Conservation (phyloP, 768 basidiomycete species). For the Tylopilus subfusipes region DNA sequence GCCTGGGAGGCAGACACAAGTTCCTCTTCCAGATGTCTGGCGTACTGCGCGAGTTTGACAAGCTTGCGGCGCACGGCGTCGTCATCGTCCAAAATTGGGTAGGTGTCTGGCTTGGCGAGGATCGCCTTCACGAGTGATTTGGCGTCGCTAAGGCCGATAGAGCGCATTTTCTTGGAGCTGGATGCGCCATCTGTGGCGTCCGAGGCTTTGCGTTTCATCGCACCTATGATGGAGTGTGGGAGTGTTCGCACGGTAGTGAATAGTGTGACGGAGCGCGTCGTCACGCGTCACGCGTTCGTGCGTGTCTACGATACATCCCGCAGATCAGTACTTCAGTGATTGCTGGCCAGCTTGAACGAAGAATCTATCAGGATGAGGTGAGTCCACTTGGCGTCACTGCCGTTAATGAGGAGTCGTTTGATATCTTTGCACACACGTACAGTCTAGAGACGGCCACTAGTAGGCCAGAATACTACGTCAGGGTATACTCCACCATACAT, state of each 20-base stretch:
- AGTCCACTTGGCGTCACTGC: too few species aligned
- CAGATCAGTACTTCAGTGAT: too few species aligned
- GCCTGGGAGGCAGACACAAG: constrained; percentile 18
- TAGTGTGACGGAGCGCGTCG: constrained; percentile 26
- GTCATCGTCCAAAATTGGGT: constrained; percentile 35
- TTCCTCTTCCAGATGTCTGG: constrained; percentile 29
- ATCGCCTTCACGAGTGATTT: constrained; percentile 36
- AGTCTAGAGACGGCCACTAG: too few species aligned
- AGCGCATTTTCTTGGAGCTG: constrained; percentile 30
- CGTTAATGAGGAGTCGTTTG: too few species aligned
- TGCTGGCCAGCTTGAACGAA: too few species aligned
- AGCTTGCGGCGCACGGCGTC: constrained; percentile 28
- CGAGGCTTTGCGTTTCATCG: constrained; percentile 37
- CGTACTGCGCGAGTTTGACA: constrained; percentile 34
- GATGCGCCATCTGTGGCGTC: constrained; percentile 19
- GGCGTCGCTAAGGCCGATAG: constrained; percentile 28
- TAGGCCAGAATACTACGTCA: too few species aligned
- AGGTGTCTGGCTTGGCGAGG: constrained; percentile 36
- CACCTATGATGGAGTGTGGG: constrained; percentile 6
- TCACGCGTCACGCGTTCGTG: constrained; percentile 23
- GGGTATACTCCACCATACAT: too few species aligned
- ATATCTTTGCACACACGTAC: too few species aligned
- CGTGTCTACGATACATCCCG: too few species aligned
- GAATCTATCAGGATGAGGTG: too few species aligned
- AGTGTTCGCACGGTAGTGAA: background rate